Evolutionary conservation across 176 grass and related monocot species (phyloP).

Genomic region (Stipa capillata): DNA sequence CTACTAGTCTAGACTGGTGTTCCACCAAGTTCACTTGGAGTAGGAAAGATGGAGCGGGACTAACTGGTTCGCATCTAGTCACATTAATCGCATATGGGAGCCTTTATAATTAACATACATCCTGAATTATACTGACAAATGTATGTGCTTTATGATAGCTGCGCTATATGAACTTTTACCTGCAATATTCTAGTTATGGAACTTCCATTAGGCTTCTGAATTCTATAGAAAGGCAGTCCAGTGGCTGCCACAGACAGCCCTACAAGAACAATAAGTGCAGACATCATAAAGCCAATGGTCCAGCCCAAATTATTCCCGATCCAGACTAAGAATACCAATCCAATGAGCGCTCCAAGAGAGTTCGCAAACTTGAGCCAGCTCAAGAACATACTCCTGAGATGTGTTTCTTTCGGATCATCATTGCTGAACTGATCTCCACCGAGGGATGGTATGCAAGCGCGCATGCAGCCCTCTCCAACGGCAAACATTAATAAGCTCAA

Average conservation of each 20-base stretch:
- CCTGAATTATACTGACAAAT: neutral
- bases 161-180: slow-evolving; percentile 15
- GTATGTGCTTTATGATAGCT: neutral
- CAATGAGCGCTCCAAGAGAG: slow-evolving; percentile 23
- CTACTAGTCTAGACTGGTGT: neutral
- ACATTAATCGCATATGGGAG: neutral
- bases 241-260: slow-evolving; percentile 29
- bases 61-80: neutral
- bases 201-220: slow-evolving; percentile 19
- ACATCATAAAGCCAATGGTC: slow-evolving; percentile 29
- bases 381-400: slow-evolving; percentile 14
- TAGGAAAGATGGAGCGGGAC: neutral
- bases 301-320: slow-evolving; percentile 41
- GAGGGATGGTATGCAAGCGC: slow-evolving; percentile 24
- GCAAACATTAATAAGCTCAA: slow-evolving; percentile 29
- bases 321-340: slow-evolving; percentile 39
- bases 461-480: slow-evolving; percentile 37
- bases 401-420: slow-evolving; percentile 1
- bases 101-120: neutral
- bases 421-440: slow-evolving; percentile 31
- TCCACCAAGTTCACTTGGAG: neutral
- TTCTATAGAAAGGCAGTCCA: slow-evolving; percentile 32
- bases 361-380: slow-evolving; percentile 23
- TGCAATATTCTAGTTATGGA: slow-evolving; percentile 13
- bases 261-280: slow-evolving; percentile 21